A percentile compares a stretch with the other conserved stretches of the same genome.
Evolutionary conservation across 106 monocot species (phyloP).

Genomic region (Apostasia ramifera): DNA sequence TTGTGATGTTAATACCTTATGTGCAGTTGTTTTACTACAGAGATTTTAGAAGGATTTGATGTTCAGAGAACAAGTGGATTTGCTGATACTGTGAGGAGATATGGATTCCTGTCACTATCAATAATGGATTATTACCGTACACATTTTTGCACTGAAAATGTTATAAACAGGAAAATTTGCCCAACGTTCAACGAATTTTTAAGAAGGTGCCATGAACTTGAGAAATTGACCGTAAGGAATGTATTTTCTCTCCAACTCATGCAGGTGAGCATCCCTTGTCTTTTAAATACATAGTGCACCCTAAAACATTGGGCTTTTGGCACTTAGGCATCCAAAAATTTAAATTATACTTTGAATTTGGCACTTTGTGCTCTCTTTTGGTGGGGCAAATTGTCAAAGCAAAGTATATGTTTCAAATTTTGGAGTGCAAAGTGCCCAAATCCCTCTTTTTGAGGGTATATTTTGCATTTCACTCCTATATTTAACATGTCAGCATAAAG

Average conservation of each 20-base stretch:
- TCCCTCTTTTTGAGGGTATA: no score
- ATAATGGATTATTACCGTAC: conserved; percentile 57
- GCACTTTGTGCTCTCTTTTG: neutral
- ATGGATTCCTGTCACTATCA: conserved; percentile 78
- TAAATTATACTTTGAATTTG: neutral
- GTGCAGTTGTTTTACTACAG: conserved; percentile 94
- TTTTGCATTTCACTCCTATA: no score
- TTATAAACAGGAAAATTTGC: conserved; percentile 25
- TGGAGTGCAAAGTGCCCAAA: no score
- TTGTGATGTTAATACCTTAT: neutral
- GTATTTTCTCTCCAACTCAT: conserved; percentile 96
- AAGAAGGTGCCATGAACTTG: conserved; percentile 76
- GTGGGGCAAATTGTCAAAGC: neutral
- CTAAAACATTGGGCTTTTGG: no score
- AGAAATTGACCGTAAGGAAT: conserved; percentile 67
- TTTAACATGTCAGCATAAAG: no score
- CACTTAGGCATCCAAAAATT: neutral
- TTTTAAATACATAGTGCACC: neutral
- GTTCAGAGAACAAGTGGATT: conserved; percentile 78
- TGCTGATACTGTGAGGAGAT: conserved; percentile 74
- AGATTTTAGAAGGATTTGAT: conserved; percentile 97
- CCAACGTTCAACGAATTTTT: conserved; percentile 61
- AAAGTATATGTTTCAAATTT: no score
- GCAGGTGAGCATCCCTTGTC: conserved; percentile 48
- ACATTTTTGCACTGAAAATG: conserved; percentile 23